Evolutionary conservation across 2,329 filamentous ascomycete species (phyloP).

Genomic region (Pleomassaria siparia): DNA sequence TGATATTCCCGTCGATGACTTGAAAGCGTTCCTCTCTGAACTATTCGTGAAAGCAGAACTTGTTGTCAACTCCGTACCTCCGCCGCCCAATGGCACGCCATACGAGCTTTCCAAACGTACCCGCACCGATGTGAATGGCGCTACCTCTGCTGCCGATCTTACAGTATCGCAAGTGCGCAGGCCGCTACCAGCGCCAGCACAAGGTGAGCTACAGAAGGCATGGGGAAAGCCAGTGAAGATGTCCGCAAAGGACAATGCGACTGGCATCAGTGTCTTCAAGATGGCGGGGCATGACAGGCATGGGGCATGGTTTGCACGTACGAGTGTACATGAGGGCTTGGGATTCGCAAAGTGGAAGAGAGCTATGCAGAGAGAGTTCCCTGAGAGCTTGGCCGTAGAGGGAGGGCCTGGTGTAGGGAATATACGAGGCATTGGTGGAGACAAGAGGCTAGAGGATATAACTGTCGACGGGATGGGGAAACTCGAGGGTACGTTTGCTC

Average conservation of each 20-base stretch:
- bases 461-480: constrained; percentile 62
- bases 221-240: constrained; percentile 85
- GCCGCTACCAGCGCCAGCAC: constrained; percentile 53
- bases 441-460: constrained; percentile 68
- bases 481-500: constrained; percentile 57
- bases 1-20: constrained; percentile 48
- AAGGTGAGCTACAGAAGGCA: constrained; percentile 68
- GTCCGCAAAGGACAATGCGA: constrained; percentile 70
- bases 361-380: constrained; percentile 77
- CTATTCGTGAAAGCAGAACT: constrained; percentile 62
- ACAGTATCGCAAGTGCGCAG: constrained; percentile 55
- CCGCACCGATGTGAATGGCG: constrained; percentile 58
- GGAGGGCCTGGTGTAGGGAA: constrained; percentile 71
- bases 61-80: constrained; percentile 76
- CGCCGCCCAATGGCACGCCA: constrained; percentile 50
- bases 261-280: constrained; percentile 78
- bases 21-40: constrained; percentile 43
- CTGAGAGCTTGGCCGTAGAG: constrained; percentile 71
- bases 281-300: constrained; percentile 75
- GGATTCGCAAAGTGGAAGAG: constrained; percentile 76
- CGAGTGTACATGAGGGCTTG: constrained; percentile 78
- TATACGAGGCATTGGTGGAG: constrained; percentile 83
- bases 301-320: constrained; percentile 85
- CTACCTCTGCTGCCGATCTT: constrained; percentile 54
- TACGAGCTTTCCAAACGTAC: constrained; percentile 54